Base-by-base conservation (phyloP, 768 basidiomycete genomes). In the Krasilnikovozyma curviuscula region DNA sequence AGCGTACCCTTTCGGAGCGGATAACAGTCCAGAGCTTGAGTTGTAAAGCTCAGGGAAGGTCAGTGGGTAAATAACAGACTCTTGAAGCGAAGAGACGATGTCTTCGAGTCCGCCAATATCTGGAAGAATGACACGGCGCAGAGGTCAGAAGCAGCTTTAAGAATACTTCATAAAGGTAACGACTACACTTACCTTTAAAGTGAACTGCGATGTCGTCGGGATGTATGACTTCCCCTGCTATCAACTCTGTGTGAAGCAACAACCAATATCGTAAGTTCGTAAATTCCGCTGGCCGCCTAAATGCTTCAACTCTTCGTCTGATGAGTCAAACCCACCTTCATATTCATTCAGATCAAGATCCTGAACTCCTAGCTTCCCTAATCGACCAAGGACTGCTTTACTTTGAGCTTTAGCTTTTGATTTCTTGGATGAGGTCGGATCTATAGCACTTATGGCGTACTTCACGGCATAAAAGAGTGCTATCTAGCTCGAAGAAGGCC, bases 1-100 rank as follows among this genome's bases (percentile, higher is more conserved):
- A n/a, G n/a, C n/a, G n/a, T n/a, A n/a, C n/a, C 93, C 93, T 62
- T 95, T 95, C 0, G 93, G 93, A 5, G 93, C 84, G 5, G 77
- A 75, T 52, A 93, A 74, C 19, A 97, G 74, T 19, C 61, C 58
- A 0, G 86, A 83, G 0, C 81, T 16, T 9, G 79, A 71, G 13
- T 73, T 70, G 71, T 95, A 95, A 48, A 97, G 73, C 49, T 79
- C 71, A 3, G 93, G 93, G 59, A 83, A 91, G 51, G 81, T 74
- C 34, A 97, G 74, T 1, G 91, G 91, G 61, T 83, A 91, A 58
- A 97, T 95, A 49, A 98, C 79, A 47, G 88, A 83, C 70, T 97
- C 93, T 44, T 84, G 78, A 44, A 98, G 74, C 28, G 81, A 83
- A 18, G 77, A 72, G 48, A 95, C 78, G 56, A 95, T 93, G 28